Evolutionary conservation across 2,329 filamentous ascomycete species (phyloP).

Genomic region (Colletotrichum phormii): DNA sequence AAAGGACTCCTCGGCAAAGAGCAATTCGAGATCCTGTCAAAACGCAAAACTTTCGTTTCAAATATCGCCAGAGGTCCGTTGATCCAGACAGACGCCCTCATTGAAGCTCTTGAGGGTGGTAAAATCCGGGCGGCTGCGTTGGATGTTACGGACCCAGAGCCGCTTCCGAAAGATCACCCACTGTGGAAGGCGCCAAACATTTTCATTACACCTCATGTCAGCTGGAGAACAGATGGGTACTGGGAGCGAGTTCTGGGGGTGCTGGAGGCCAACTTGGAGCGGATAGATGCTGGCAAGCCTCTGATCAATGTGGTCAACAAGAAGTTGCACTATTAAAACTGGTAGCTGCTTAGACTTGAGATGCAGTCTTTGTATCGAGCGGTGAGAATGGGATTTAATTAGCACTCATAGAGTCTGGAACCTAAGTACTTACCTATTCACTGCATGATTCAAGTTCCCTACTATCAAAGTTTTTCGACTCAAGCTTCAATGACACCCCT

Average conservation of each 20-base stretch:
- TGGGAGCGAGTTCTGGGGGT: constrained; percentile 43
- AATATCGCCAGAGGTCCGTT: constrained; percentile 71
- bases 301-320: constrained; percentile 45
- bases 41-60: constrained; percentile 66
- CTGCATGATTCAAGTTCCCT: no score
- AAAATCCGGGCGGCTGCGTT: constrained; percentile 69
- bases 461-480: no score
- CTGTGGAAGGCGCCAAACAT: constrained; percentile 75
- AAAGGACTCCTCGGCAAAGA: constrained; percentile 54
- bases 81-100: constrained; percentile 61
- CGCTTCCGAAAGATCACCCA: constrained; percentile 71
- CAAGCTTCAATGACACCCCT: no score
- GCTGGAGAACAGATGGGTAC: constrained; percentile 40
- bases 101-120: constrained; percentile 62
- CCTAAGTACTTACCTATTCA: no score
- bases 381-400: no score
- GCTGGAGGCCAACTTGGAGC: constrained; percentile 45
- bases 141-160: constrained; percentile 80
- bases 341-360: no score
- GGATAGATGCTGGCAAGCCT: constrained; percentile 40
- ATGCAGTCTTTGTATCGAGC: no score
- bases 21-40: constrained; percentile 54
- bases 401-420: no score
- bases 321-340: constrained; percentile 39
- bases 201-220: constrained; percentile 62